Percentiles rank a stretch among this genome's conserved stretches.
Evolutionary conservation across 192 early-diverging fungal species (phyloP).

Genomic region (Coemansia sp.): DNA sequence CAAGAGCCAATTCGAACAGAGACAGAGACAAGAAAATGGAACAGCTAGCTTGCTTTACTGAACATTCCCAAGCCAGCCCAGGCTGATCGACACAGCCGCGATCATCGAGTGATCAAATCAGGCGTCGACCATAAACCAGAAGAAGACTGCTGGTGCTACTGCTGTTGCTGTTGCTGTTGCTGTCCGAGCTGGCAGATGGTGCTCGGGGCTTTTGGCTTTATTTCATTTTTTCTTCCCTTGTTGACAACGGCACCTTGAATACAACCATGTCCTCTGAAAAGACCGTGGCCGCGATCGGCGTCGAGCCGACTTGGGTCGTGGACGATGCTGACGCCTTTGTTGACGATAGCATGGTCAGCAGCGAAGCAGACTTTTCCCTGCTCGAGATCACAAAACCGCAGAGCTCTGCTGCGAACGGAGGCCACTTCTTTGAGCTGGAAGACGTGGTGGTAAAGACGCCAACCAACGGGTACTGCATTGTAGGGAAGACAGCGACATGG

Average conservation of each 20-base stretch:
- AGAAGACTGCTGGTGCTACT: too few relatives aligned
- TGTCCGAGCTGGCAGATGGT: too few relatives aligned
- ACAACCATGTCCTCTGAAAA: conserved; percentile 22
- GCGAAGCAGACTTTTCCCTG: conserved; percentile 37
- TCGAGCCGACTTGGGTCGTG: conserved; percentile 19
- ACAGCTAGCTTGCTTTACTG: too few relatives aligned
- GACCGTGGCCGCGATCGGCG: conserved; percentile 29
- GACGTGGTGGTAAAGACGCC: conserved; percentile 33
- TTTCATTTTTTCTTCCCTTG: too few relatives aligned
- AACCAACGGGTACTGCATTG: conserved; percentile 28
- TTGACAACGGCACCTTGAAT: background rate
- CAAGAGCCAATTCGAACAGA: background rate
- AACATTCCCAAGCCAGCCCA: too few relatives aligned
- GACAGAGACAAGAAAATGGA: background rate
- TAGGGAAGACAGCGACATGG: conserved; percentile 26
- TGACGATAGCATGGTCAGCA: conserved; percentile 6
- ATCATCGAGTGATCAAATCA: too few relatives aligned
- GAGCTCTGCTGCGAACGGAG: conserved; percentile 3
- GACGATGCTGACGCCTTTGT: conserved; percentile 33
- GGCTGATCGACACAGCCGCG: too few relatives aligned
- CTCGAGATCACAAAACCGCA: conserved; percentile 15
- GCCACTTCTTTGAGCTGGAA: conserved; percentile 20
- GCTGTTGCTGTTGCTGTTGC: too few relatives aligned
- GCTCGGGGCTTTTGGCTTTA: too few relatives aligned
- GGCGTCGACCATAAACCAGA: too few relatives aligned